phyloP scores from a whole-genome alignment of 2,329 filamentous ascomycete genomes.

The Diaporthe ilicicola region DNA sequence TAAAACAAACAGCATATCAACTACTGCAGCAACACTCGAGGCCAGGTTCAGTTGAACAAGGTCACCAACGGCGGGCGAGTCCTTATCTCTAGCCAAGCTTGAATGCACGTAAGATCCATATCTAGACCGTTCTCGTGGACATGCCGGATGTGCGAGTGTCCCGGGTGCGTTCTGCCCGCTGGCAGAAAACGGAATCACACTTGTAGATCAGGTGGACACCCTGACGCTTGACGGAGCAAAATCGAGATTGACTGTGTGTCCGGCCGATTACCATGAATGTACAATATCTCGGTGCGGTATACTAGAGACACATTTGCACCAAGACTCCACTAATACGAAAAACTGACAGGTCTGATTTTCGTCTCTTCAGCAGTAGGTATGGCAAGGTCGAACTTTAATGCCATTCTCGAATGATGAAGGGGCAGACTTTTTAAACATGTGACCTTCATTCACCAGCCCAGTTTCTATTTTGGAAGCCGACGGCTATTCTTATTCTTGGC shows the following conservation, averaged over 20 bases:
- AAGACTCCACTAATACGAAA: no score
- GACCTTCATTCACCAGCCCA: background rate
- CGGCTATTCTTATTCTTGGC: background rate
- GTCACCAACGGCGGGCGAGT: background rate
- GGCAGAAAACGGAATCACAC: no score
- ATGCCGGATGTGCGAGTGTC: background rate
- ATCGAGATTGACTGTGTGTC: no score
- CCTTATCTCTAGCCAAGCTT: background rate
- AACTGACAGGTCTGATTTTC: background rate
- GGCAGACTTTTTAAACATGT: background rate
- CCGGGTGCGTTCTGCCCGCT: background rate
- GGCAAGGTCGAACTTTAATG: background rate
- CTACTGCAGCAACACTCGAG: no score
- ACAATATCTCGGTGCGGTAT: no score
- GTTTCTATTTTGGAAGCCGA: slow-evolving; percentile 9
- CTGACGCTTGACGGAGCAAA: no score
- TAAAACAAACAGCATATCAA: no score
- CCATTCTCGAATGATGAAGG: no score
- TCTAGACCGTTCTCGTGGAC: no score
- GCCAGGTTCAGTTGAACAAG: background rate
- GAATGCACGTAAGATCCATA: no score
- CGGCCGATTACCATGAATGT: background rate
- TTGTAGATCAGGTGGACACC: background rate
- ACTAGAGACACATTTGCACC: background rate
- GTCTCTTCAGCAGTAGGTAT: background rate